phyloP scores from a whole-genome alignment of 2,329 filamentous ascomycete species.

The Microdochium paspali region DNA sequence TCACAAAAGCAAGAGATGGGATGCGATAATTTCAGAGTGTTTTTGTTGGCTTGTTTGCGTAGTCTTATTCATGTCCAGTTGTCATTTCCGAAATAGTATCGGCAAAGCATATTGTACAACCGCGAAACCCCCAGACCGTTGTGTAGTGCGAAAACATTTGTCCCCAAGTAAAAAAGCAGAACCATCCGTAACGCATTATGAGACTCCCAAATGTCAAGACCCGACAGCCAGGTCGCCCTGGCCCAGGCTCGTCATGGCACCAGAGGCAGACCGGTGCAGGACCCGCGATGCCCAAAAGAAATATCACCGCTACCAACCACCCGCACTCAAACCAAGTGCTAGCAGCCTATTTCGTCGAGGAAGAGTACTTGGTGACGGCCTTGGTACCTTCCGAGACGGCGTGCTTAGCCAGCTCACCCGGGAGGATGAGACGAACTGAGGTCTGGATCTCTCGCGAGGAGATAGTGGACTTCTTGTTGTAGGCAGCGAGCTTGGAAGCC shows the following conservation, averaged over 20 bases:
- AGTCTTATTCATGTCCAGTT: slow-evolving; percentile 45
- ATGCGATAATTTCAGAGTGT: neutral
- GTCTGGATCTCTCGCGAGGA: slow-evolving; percentile 99
- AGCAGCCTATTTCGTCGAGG: slow-evolving; percentile 84
- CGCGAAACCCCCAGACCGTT: slow-evolving; percentile 58
- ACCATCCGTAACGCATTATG: slow-evolving; percentile 70
- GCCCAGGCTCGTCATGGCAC: slow-evolving; percentile 49
- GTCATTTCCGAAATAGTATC: slow-evolving; percentile 55
- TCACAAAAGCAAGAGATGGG: no score
- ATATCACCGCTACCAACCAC: slow-evolving; percentile 34
- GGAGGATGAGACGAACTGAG: slow-evolving; percentile 94
- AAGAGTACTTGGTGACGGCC: slow-evolving; percentile 99
- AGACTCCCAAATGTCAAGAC: slow-evolving; percentile 40
- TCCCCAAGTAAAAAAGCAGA: slow-evolving; percentile 49
- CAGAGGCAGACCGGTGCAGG: slow-evolving; percentile 44
- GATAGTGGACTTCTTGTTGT: slow-evolving; percentile 99
- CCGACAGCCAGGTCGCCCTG: slow-evolving; percentile 19
- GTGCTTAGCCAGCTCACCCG: slow-evolving; percentile 98
- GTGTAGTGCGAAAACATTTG: slow-evolving; percentile 51
- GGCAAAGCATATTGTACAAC: slow-evolving; percentile 64
- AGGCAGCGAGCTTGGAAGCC: slow-evolving; percentile 96
- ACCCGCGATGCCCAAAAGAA: slow-evolving; percentile 45
- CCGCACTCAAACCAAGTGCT: slow-evolving; percentile 15
- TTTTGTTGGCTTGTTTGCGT: neutral
- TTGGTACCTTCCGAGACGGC: slow-evolving; percentile 99